Percentiles rank a stretch among this genome's conserved stretches.
Evolutionary conservation across 2,329 filamentous ascomycete genomes (phyloP).

Genomic region (Diplodia sapinea): DNA sequence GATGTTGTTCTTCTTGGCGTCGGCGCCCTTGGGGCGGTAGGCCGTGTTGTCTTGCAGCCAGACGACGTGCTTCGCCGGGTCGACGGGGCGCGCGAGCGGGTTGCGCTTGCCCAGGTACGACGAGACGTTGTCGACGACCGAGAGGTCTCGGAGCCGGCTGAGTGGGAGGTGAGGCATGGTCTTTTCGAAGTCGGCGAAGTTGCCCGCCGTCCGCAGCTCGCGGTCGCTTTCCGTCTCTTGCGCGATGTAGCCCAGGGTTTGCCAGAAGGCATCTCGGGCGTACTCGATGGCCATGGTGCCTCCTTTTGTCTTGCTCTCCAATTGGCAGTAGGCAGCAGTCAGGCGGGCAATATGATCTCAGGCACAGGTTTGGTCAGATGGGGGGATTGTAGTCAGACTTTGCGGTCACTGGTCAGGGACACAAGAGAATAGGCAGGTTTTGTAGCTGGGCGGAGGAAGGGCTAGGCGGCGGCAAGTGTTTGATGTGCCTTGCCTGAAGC

Average conservation of each 20-base stretch:
- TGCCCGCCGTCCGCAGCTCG: conserved; percentile 4
- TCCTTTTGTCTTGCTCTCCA: not conserved
- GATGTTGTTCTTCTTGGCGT: conserved; percentile 33
- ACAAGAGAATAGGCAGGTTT: not conserved
- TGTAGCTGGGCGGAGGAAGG: not conserved
- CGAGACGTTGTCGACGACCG: conserved; percentile 47
- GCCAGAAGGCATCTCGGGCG: conserved; percentile 21
- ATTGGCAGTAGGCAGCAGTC: not conserved
- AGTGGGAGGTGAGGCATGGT: conserved; percentile 43
- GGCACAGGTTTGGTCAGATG: conserved; percentile 9
- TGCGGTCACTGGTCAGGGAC: not conserved
- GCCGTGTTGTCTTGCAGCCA: conserved; percentile 94
- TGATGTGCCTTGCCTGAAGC: conserved; percentile 3
- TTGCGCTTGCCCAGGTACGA: conserved; percentile 49
- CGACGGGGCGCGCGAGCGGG: conserved; percentile 54
- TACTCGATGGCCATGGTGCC: conserved; percentile 10
- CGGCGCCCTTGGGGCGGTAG: conserved; percentile 57
- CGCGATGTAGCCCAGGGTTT: conserved; percentile 1
- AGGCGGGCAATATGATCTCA: conserved; percentile 3
- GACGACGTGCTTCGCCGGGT: conserved; percentile 70
- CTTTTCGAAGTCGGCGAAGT: conserved; percentile 45
- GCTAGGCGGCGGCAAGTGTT: not conserved
- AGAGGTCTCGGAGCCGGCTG: conserved; percentile 43
- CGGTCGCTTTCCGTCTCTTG: conserved; percentile 18
- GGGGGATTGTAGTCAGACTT: not conserved